Base-by-base conservation (phyloP, 768 basidiomycete species). In the Tylopilus cervinicoccineus region DNA sequence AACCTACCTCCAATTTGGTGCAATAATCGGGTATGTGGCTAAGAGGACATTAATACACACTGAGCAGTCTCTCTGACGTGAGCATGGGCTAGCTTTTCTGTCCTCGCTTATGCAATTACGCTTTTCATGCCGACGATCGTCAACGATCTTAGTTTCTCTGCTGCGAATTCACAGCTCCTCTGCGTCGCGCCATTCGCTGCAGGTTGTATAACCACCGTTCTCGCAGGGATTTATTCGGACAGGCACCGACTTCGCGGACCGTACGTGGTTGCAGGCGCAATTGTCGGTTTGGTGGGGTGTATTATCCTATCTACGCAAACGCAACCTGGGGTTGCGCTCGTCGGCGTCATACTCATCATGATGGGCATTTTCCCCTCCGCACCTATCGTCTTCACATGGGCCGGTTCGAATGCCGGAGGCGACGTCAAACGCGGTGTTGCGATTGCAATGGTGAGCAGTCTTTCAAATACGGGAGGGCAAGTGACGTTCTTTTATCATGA, bases 11-110 rank as follows among this genome's bases (percentile, higher is more conserved):
- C 62, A 59, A 43, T 45, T 59, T 41, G 17, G 38, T 14, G 69
- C 72, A 38, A 76, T 74, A 52, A 64, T 74, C 9, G 72, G 74
- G 74, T 67, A 47, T 20, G 56, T 48, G 33, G 16, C 29, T 11
- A 22, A 16, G 2, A 5, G 19, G 11, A 27, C 16, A 16, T 9
- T 14, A n/a, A n/a, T n/a, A n/a, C n/a, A n/a, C n/a, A n/a, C 42
- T 1, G 8, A 7, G 22, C 10, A 13, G 23, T 23, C 17, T 16
- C 29, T 39, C 38, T 16, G 40, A 42, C 17, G 14, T 20, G 13
- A 14, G 2, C 24, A 26, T 17, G 14, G 11, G 10, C n/a, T 39
- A 39, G 38, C n/a, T 17, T 44, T 14, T 1, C 6, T 5, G 17
- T 45, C 7, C 8, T 26, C 6, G 43, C 12, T 34, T 36, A 19